A percentile compares a stretch with the other conserved stretches of the same genome.
Evolutionary conservation across 169 alveolate species (phyloP).

Genomic region (Plasmodium blacklocki): DNA sequence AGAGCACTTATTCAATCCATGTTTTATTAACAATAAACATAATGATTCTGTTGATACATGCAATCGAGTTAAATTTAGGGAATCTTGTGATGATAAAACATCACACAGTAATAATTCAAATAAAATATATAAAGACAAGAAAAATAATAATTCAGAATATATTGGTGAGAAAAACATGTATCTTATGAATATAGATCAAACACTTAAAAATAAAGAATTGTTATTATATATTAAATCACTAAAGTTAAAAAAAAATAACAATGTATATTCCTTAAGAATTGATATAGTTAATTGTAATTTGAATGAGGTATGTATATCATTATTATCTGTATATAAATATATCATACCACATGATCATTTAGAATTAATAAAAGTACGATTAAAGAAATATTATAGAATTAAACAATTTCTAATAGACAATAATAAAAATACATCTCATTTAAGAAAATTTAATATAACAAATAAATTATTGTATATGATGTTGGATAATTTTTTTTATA

Average conservation of each 20-base stretch:
- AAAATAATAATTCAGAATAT: background rate
- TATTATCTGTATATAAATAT: constrained; percentile 36
- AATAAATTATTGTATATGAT: constrained; percentile 26
- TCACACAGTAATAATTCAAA: too few relatives aligned
- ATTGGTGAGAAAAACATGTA: background rate
- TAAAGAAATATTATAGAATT: constrained; percentile 10
- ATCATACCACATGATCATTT: constrained; percentile 33
- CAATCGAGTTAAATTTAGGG: background rate
- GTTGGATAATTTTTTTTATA: constrained; percentile 7
- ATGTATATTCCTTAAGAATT: constrained; percentile 40
- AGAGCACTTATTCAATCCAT: constrained; percentile 39
- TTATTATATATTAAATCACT: constrained; percentile 35
- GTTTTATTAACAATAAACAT: constrained; percentile 1
- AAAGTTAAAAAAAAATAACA: constrained; percentile 46
- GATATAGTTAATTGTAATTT: constrained; percentile 20
- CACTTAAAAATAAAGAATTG: constrained; percentile 10
- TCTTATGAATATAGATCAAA: background rate
- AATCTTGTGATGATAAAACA: background rate
- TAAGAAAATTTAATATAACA: constrained; percentile 33
- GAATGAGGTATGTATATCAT: constrained; percentile 46
- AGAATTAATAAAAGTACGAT: constrained; percentile 37
- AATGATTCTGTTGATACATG: background rate
- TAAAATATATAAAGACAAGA: background rate
- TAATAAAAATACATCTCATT: constrained; percentile 47
- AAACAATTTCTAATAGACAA: constrained; percentile 18